Conservation (phyloP, 805 yeast species). For the Nakazawaea anatomiae region DNA sequence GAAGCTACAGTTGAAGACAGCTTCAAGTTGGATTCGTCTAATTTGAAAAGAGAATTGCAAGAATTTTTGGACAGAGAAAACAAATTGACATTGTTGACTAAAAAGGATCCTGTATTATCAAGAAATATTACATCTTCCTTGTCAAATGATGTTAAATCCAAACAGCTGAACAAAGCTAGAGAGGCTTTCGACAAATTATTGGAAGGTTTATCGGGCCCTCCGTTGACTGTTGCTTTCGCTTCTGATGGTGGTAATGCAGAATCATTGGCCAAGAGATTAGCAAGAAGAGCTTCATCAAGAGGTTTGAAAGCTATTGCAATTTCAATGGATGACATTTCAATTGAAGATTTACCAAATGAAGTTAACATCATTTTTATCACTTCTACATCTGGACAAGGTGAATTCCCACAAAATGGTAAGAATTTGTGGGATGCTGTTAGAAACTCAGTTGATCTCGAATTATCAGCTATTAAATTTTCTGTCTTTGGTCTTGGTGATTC, state of each 20-base stretch:
- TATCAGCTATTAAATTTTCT: slow-evolving; percentile 49
- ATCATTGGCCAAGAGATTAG: slow-evolving; percentile 70
- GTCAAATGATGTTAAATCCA: slow-evolving; percentile 52
- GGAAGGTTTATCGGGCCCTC: slow-evolving; percentile 90
- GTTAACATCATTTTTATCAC: slow-evolving; percentile 63
- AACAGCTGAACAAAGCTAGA: slow-evolving; percentile 64
- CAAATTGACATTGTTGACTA: slow-evolving; percentile 69
- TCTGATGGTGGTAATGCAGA: slow-evolving; percentile 92
- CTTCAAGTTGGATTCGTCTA: slow-evolving; percentile 82
- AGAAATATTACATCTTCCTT: slow-evolving; percentile 62
- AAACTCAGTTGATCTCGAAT: slow-evolving; percentile 55
- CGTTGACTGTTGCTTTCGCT: slow-evolving; percentile 78
- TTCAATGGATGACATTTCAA: slow-evolving; percentile 66
- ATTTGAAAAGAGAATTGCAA: slow-evolving; percentile 67
- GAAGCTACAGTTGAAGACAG: slow-evolving; percentile 39
- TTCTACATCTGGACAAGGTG: slow-evolving; percentile 85
- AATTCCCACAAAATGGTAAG: slow-evolving; percentile 79
- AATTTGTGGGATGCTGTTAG: slow-evolving; percentile 70
- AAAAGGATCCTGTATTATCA: slow-evolving; percentile 67
- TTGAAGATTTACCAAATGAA: slow-evolving; percentile 70
- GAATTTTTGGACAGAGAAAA: slow-evolving; percentile 87
- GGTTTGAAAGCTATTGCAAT: slow-evolving; percentile 64
- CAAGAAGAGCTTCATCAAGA: slow-evolving; percentile 72
- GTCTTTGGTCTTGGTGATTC: slow-evolving; percentile 80
- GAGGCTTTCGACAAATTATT: slow-evolving; percentile 71